phyloP scores from a whole-genome alignment of 1,139 yeast genomes.

The Arxiozyma bovina region DNA sequence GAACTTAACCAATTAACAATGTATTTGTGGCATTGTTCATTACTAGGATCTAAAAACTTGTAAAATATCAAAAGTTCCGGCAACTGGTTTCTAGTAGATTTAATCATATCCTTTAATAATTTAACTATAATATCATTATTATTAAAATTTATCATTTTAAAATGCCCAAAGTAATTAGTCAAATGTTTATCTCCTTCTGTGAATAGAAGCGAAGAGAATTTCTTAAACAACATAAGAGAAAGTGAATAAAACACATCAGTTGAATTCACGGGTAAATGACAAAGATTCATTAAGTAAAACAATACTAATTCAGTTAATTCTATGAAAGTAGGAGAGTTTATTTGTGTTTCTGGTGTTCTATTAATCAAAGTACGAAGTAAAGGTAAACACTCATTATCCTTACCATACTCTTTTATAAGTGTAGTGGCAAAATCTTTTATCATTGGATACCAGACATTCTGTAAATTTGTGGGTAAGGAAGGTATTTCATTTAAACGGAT shows the following conservation, averaged over 20 bases:
- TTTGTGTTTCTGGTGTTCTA: background rate
- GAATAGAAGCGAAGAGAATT: slow-evolving; percentile 2
- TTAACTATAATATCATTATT: slow-evolving; percentile 3
- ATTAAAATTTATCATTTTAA: background rate
- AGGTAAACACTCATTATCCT: background rate
- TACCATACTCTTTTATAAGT: background rate
- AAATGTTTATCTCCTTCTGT: background rate
- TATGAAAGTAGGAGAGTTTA: background rate
- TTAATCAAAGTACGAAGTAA: background rate
- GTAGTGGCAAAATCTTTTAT: background rate
- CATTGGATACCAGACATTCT: background rate
- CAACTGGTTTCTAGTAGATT: slow-evolving; percentile 6
- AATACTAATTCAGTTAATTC: background rate
- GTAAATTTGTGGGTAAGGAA: background rate
- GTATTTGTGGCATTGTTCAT: slow-evolving; percentile 11
- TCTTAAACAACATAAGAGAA: background rate
- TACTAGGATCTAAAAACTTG: slow-evolving; percentile 12
- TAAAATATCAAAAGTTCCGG: slow-evolving; percentile 16
- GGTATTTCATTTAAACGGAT: slow-evolving; percentile 2
- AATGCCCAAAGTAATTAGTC: background rate
- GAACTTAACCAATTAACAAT: slow-evolving; percentile 23
- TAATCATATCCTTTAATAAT: slow-evolving; percentile 14
- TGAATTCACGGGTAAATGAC: background rate
- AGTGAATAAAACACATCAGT: background rate
- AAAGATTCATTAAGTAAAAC: background rate